phyloP scores from a whole-genome alignment of 1,139 yeast genomes.

The Debaryomyces fabryi region DNA sequence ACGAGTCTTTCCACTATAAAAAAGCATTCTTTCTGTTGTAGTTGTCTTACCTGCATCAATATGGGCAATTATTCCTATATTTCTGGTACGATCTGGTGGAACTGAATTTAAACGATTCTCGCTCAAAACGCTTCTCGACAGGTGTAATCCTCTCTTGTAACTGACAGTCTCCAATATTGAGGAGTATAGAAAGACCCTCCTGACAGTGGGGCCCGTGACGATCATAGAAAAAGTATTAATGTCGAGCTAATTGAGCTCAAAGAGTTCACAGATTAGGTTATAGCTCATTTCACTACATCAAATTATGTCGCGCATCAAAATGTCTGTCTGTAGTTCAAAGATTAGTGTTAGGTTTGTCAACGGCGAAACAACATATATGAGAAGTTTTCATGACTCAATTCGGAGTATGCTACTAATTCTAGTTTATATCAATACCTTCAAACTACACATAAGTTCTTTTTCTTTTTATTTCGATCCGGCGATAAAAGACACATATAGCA shows the following conservation, averaged over 20 bases:
- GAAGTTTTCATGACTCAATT: not conserved
- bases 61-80: slow-evolving; percentile 83
- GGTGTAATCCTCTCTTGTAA: not conserved
- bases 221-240: not conserved
- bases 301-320: not conserved
- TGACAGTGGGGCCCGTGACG: not conserved
- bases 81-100: slow-evolving; percentile 48
- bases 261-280: not conserved
- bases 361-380: not conserved
- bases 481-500: not conserved
- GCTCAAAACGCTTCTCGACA: not conserved
- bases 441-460: not conserved
- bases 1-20: slow-evolving; percentile 77
- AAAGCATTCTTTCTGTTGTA: slow-evolving; percentile 89
- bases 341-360: not conserved
- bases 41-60: slow-evolving; percentile 93
- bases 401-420: not conserved
- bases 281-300: not conserved
- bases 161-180: not conserved
- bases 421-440: not conserved
- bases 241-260: not conserved
- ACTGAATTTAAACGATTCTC: slow-evolving; percentile 29
- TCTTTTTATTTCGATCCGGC: not conserved
- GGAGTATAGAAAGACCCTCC: not conserved
- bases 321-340: not conserved